These are phyloP conservation scores for Peltaster fructicola DNA, from an alignment of 2,329 filamentous ascomycete species.

Conservation along the genomic window DNA sequence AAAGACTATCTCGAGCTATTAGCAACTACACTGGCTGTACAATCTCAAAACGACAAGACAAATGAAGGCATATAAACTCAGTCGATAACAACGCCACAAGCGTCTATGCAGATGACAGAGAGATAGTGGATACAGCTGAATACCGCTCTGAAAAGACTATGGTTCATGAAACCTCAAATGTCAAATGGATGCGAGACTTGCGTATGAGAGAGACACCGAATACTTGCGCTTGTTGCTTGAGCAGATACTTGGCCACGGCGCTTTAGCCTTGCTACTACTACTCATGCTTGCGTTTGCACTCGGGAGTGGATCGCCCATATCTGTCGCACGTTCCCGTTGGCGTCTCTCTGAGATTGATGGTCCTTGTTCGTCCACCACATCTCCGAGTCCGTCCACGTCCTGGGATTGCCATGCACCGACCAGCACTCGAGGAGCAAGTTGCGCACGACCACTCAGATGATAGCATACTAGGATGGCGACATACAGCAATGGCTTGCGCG, in stretches of 20 bases:
- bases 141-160: constrained; percentile 1
- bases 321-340: constrained; percentile 2
- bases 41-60: background rate
- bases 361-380: constrained; percentile 1
- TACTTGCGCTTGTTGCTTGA: no score
- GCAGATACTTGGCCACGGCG: no score
- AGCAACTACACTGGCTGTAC: background rate
- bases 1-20: background rate
- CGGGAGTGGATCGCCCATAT: constrained; percentile 4
- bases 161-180: constrained; percentile 5
- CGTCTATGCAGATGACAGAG: no score
- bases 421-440: background rate
- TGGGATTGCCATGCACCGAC: background rate
- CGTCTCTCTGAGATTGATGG: constrained; percentile 1
- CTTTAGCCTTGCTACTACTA: no score
- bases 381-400: background rate
- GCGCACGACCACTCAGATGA: background rate
- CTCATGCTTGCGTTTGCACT: constrained; percentile 3
- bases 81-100: no score
- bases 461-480: background rate
- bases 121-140: constrained; percentile 6
- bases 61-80: constrained; percentile 2
- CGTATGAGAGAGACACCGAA: no score
- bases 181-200: no score
- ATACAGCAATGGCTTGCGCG: background rate